Percentiles rank a stretch among this genome's conserved stretches.
phyloP scores from a whole-genome alignment of 495 filamentous ascomycete species.

The Aspergillus nidulans region DNA sequence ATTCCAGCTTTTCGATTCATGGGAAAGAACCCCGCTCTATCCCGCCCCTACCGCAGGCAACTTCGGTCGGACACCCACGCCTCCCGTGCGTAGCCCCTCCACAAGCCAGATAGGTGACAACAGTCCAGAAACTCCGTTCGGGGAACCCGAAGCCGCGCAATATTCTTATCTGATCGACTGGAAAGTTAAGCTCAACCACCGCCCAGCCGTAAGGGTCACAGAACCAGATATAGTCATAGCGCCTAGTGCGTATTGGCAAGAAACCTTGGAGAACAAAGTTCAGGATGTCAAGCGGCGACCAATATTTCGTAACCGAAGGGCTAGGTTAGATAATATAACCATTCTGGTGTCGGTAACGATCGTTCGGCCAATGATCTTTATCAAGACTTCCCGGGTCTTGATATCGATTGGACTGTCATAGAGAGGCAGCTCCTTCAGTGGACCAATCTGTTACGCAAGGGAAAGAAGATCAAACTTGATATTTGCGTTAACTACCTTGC shows the following conservation, averaged over 20 bases:
- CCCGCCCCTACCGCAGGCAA: background rate
- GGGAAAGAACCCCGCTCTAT: background rate
- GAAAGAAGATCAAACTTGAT: conserved; percentile 20
- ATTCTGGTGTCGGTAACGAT: conserved; percentile 15
- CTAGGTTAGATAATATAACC: conserved; percentile 19
- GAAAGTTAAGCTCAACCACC: conserved; percentile 24
- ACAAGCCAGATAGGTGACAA: background rate
- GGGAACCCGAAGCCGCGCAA: background rate
- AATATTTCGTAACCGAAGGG: conserved; percentile 6
- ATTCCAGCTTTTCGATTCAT: background rate
- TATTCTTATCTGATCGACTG: conserved; percentile 29
- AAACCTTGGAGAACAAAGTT: conserved; percentile 8
- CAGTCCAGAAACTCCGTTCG: background rate
- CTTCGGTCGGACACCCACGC: background rate
- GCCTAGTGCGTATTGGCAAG: conserved; percentile 5
- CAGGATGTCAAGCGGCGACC: conserved; percentile 14
- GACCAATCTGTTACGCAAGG: conserved; percentile 13
- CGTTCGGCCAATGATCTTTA: conserved; percentile 6
- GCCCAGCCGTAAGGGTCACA: conserved; percentile 20
- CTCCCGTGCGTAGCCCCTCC: background rate
- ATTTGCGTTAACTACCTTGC: conserved; percentile 23
- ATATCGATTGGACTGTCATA: conserved; percentile 20
- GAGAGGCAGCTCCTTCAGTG: conserved; percentile 22
- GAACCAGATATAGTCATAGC: conserved; percentile 24
- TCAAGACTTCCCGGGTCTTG: conserved; percentile 14